phyloP scores from a whole-genome alignment of 306 rosid genomes.

The Trifolium fragiferum region DNA sequence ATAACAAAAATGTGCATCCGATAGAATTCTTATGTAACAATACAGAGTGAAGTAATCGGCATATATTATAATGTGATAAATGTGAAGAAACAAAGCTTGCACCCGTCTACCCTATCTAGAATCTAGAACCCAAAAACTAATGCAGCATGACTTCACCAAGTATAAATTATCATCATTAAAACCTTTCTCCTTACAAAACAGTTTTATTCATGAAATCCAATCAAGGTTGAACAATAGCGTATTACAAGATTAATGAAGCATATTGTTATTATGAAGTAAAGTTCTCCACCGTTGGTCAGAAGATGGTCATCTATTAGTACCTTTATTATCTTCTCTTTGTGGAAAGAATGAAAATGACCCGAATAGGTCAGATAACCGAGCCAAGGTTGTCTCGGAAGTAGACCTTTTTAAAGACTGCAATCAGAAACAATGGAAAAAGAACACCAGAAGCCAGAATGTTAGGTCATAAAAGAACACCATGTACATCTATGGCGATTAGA shows the following conservation, averaged over 20 bases:
- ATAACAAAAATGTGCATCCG: not conserved
- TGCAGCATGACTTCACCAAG: not conserved
- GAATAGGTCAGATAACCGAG: slow-evolving; percentile 70
- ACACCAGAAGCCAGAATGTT: slow-evolving; percentile 7
- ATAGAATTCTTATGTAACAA: slow-evolving; percentile 6
- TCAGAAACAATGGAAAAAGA: slow-evolving; percentile 25
- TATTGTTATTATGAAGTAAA: slow-evolving; percentile 25
- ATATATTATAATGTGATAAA: slow-evolving; percentile 20
- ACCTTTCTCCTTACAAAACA: not conserved
- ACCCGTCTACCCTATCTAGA: slow-evolving; percentile 22
- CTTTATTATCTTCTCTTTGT: slow-evolving; percentile 62
- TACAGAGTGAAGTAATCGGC: not conserved
- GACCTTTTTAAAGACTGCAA: slow-evolving; percentile 80
- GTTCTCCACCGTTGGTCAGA: slow-evolving; percentile 20
- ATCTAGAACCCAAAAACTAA: slow-evolving; percentile 3
- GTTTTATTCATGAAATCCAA: slow-evolving; percentile 13
- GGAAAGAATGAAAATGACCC: slow-evolving; percentile 78
- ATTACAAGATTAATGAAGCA: slow-evolving; percentile 17
- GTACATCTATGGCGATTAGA: slow-evolving; percentile 4
- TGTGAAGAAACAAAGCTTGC: not conserved
- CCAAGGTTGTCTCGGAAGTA: slow-evolving; percentile 71
- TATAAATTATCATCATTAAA: not conserved
- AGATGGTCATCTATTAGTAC: slow-evolving; percentile 42
- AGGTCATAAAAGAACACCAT: slow-evolving; percentile 1
- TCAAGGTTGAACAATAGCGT: slow-evolving; percentile 3